These are phyloP conservation scores for Laetiporus sulphureus DNA, from an alignment of 1,284 basidiomycete genomes.

Conservation along the genomic window DNA sequence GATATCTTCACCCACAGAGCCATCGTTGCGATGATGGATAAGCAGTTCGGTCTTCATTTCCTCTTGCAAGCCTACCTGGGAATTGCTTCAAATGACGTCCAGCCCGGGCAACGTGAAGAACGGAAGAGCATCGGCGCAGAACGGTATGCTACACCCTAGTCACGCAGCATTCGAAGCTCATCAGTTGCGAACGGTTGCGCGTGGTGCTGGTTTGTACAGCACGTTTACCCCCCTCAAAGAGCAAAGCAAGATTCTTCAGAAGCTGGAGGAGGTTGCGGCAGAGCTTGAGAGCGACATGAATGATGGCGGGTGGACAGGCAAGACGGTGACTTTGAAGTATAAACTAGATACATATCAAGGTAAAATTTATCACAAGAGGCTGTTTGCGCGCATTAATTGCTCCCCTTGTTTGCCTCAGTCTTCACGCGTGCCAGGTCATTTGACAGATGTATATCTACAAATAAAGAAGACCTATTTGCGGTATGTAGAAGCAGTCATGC, in stretches of 20 bases:
- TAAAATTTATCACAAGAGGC: no score
- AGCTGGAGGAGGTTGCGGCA: constrained; percentile 72
- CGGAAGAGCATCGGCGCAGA: constrained; percentile 89
- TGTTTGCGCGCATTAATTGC: no score
- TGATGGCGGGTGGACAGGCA: constrained; percentile 63
- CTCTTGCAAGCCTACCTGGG: constrained; percentile 78
- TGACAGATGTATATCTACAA: constrained; percentile 62
- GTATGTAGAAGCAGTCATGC: constrained; percentile 34
- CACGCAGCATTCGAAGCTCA: no score
- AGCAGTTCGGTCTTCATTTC: constrained; percentile 72
- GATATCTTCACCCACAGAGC: constrained; percentile 77
- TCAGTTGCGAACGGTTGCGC: no score
- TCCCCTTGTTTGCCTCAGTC: constrained; percentile 40
- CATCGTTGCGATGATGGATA: constrained; percentile 74
- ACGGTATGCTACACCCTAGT: constrained; percentile 38
- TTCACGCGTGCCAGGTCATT: constrained; percentile 80
- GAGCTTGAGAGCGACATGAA: constrained; percentile 79
- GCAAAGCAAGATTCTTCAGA: constrained; percentile 60
- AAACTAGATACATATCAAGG: constrained; percentile 78
- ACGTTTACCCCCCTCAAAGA: constrained; percentile 70
- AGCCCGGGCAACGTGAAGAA: constrained; percentile 69
- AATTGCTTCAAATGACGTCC: constrained; percentile 76
- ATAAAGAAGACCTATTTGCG: constrained; percentile 72
- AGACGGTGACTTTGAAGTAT: constrained; percentile 75
- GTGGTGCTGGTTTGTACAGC: no score